Conservation (phyloP, 1,284 basidiomycete species). For the Ustilago cynodontis region DNA sequence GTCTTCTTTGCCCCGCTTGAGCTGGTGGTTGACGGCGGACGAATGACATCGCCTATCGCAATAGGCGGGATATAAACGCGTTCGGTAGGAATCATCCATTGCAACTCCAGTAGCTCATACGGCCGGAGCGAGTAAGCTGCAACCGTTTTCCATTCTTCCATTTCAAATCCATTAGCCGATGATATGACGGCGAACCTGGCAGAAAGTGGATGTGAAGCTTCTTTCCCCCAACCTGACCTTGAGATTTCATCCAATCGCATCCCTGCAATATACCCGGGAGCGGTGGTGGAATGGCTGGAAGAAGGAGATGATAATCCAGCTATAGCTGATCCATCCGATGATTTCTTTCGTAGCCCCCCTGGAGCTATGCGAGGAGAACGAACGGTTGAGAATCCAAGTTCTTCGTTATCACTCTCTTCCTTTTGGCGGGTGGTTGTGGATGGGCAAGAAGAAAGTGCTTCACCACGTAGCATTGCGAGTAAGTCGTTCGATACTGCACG, state of each 20-base stretch:
- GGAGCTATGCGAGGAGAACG: too few relatives aligned
- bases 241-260: conserved; percentile 51
- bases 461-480: conserved; percentile 25
- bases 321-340: conserved; percentile 13
- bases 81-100: conserved; percentile 49
- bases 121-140: conserved; percentile 48
- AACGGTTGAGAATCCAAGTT: conserved; percentile 7
- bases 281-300: background rate
- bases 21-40: background rate
- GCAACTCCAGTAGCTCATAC: conserved; percentile 59
- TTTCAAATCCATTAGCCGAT: conserved; percentile 46
- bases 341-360: conserved; percentile 13
- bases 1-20: background rate
- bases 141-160: conserved; percentile 60
- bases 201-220: conserved; percentile 47
- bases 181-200: conserved; percentile 47
- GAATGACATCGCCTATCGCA: conserved; percentile 14
- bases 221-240: conserved; percentile 17
- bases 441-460: background rate
- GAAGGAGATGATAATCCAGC: background rate
- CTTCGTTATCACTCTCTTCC: background rate
- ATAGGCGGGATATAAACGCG: conserved; percentile 46
- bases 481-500: conserved; percentile 24
- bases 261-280: conserved; percentile 30
- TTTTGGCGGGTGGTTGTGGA: background rate